Evolutionary conservation across 1,284 basidiomycete species (phyloP), one percentile per base, ranked within the genome.

Genomic region (Trichosporon coremiiforme): DNA sequence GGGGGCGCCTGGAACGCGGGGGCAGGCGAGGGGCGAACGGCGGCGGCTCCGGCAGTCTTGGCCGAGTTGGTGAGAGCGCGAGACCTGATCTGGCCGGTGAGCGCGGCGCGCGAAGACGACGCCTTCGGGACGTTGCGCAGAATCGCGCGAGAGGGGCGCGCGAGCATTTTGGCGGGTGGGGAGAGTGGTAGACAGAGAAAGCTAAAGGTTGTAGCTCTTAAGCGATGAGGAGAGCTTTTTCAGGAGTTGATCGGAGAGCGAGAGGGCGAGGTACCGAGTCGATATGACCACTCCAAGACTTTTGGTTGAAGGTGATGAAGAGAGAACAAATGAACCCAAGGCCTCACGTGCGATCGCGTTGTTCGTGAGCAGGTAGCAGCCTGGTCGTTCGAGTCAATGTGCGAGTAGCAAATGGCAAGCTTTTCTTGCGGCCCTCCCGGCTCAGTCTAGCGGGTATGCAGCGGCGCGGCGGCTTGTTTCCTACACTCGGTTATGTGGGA

Each of bases 61-160:
- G 85, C 80, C 12, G 90, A 87, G 13, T 90, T 87, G 81, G 90
- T 91, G 78, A 93, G 87, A 75, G 88, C 86, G 75, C 87, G 79
- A 13, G 41, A 64, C 63, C 63, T 38, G 36, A 41, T 20, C 17
- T 69, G 64, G 62, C 70, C 66, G 55, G 70, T 69, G 36, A 74
- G 66, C 29, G 73, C 45, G n/a, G 65, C 67, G 67, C 73, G 64
- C 57, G 73, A 66, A 17, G 77, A 67, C 31, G 75, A 66, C 41
- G 74, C 69, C 67, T 67, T 38, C 25, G 69, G 73, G 72, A 69
- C 36, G 47, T 33, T 60, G 71, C 66, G 71, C 55, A 69, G 64
- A 66, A 72, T 41, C 45, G 68, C 71, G 65, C 71, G 71, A 25
- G 70, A 67, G 4, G 70, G 70, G 35, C 67, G 67, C 60, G 67